Percentiles rank a stretch among this genome's conserved stretches.
Conservation (phyloP, 352 stramenopile genomes). For the Phytopythium cucurbitacearum region DNA sequence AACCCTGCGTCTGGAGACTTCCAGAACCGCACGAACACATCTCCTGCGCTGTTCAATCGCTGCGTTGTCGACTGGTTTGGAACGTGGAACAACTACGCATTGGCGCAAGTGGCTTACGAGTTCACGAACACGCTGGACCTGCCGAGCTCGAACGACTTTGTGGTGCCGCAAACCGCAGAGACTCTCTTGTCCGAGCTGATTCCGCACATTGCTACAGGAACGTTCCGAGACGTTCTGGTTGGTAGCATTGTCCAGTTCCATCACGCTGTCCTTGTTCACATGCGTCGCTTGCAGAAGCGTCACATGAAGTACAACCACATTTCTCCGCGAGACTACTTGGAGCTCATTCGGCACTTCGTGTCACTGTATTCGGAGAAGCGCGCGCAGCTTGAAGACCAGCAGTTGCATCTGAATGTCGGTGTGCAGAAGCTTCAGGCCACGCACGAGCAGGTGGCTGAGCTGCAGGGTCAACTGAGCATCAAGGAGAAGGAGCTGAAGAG, state of each 20-base stretch:
- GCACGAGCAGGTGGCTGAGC: slow-evolving; percentile 94
- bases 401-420: slow-evolving; percentile 98
- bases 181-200: slow-evolving; percentile 52
- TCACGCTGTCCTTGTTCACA: slow-evolving; percentile 78
- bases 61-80: slow-evolving; percentile 99
- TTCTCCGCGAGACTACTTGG: slow-evolving; percentile 90
- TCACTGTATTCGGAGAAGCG: slow-evolving; percentile 90
- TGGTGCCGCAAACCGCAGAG: slow-evolving; percentile 39
- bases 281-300: slow-evolving; percentile 82
- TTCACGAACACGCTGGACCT: slow-evolving; percentile 96
- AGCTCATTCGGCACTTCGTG: slow-evolving; percentile 91
- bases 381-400: slow-evolving; percentile 92
- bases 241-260: slow-evolving; percentile 87
- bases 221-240: slow-evolving; percentile 77
- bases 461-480: slow-evolving; percentile 88
- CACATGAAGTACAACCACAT: slow-evolving; percentile 89
- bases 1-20: slow-evolving; percentile 98
- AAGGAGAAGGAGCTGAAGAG: slow-evolving; percentile 95
- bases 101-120: slow-evolving; percentile 98
- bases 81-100: slow-evolving; percentile 96
- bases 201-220: slow-evolving; percentile 60
- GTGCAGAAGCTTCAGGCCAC: slow-evolving; percentile 98
- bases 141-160: slow-evolving; percentile 81
- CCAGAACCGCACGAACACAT: slow-evolving; percentile 97
- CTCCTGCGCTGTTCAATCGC: slow-evolving; percentile 99